Percentiles rank a stretch among this genome's conserved stretches.
Evolutionary conservation across 805 yeast species (phyloP).

Genomic region (Cyberlindnera mississippiensis): DNA sequence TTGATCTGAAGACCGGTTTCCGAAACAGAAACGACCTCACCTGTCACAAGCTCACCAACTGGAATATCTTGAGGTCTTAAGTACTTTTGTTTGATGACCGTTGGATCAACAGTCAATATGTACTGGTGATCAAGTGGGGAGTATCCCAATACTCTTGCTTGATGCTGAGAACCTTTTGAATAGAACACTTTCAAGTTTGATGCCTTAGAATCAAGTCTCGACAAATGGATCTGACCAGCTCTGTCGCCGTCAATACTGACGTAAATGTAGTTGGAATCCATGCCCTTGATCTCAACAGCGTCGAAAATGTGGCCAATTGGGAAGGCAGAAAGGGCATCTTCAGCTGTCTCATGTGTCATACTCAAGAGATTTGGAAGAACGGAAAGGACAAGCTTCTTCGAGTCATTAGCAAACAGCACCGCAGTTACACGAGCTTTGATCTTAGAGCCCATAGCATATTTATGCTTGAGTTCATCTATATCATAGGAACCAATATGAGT

Average conservation of each 20-base stretch:
- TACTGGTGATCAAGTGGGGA: slow-evolving; percentile 63
- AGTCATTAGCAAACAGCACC: slow-evolving; percentile 45
- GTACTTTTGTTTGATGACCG: slow-evolving; percentile 58
- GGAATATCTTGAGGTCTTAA: slow-evolving; percentile 70
- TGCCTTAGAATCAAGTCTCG: slow-evolving; percentile 53
- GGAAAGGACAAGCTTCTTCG: slow-evolving; percentile 62
- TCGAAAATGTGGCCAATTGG: slow-evolving; percentile 72
- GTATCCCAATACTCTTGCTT: slow-evolving; percentile 74
- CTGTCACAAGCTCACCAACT: slow-evolving; percentile 60
- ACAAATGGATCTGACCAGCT: slow-evolving; percentile 74
- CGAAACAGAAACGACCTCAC: slow-evolving; percentile 49
- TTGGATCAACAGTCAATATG: slow-evolving; percentile 65
- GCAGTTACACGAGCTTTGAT: slow-evolving; percentile 71
- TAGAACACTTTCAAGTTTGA: slow-evolving; percentile 43
- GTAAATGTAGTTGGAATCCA: slow-evolving; percentile 52
- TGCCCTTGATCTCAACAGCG: slow-evolving; percentile 54
- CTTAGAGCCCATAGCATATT: slow-evolving; percentile 62
- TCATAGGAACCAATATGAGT: slow-evolving; percentile 55
- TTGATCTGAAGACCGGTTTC: slow-evolving; percentile 67
- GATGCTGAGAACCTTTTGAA: slow-evolving; percentile 60
- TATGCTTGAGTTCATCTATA: slow-evolving; percentile 50
- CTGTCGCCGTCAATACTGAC: slow-evolving; percentile 52
- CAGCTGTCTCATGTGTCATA: slow-evolving; percentile 15
- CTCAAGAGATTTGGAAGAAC: slow-evolving; percentile 49
- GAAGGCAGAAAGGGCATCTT: slow-evolving; percentile 50